Evolutionary conservation across 257 asterid species (phyloP), one percentile per base, ranked within the genome.

Genomic region (Capsicum pubescens): DNA sequence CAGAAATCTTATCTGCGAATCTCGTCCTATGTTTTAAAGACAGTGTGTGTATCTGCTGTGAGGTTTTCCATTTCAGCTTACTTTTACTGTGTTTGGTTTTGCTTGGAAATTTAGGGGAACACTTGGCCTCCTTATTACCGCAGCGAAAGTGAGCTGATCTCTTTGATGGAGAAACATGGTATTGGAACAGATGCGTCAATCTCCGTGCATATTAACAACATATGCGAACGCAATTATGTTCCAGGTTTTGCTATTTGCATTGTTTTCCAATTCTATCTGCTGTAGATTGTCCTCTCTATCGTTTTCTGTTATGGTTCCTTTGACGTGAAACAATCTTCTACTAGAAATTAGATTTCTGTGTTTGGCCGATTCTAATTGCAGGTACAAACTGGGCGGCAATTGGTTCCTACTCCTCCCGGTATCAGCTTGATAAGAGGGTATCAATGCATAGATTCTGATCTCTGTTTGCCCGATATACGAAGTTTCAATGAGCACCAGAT

Each of bases 131-230:
- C 98, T 32, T 98, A 92, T 89, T 89, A 93, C 89, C 95, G 93
- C 42, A 93, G 85, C 81, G 98, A 95, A 89, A 95, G 98, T 89
- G 98, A 95, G 81, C 91, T 93, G 87, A 93, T 95, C 84, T 95
- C 98, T n/a, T 84, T 93, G 84, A 95, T 95, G 98, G 98, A 95
- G 87, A 92, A 95, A 87, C 55, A 95, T 81, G 98, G 97, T 79
- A 95, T 95, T 80, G 98, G 98, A 84, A 95, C 98, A 21, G 98
- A 95, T 86, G 98, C 98, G 80, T 93, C 98, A 70, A 95, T 95
- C 88, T 87, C 98, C 67, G 97, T 95, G 48, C 98, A 95, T 85
- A 93, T 95, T 84, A 95, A 93, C 93, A 93, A 95, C 92, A 95
- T 95, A 82, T 91, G 92, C 21, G 98, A 95, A 85, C 94, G 96